Evolutionary conservation across 2,329 filamentous ascomycete species (phyloP), one percentile per base, ranked within the genome.

Genomic region (Trichoderma koningii): DNA sequence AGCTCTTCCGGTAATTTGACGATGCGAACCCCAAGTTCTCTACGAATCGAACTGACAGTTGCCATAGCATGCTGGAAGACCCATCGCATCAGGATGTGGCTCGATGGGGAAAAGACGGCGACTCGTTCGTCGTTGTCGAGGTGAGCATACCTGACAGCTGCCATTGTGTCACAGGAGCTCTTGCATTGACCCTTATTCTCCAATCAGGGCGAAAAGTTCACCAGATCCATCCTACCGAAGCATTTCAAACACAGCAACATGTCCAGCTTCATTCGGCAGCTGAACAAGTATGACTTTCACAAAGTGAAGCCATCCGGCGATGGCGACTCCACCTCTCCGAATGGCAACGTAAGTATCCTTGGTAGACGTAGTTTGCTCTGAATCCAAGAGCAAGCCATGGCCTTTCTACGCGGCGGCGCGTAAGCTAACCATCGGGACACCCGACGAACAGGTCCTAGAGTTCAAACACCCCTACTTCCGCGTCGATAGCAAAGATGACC

Each of bases 171-270:
- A 17, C 19, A 26, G 14, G 12, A 41, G 30, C 14, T 67, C 53
- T 69, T 63, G 47, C 3, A 51, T 51, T 60, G 56, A 51, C 45
- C 34, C 41, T 66, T 45, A 66, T 63, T n/a, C 55, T 38, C 14
- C 17, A 28, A 44, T 66, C 76, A 97, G 94, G 96, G 96, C 77
- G 94, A 98, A 77, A 97, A 96, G 77, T 99, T 99, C 74, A 98
- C 95, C 23, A 97, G 97, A 76, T 90, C 91, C 45, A 96, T 99
- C 71, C 86, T 99, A 17, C 95, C 95, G 2, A 97, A 98, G 76
- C 93, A 98, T 73, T 99, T 99, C 83, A 99, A 99, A 79, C 95
- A 98, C 79, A 96, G 92, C 85, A 97, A 97, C 77, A 97, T 97
- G 80, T 93, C 93, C 38, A 97, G 93, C 78, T 97, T 97, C 75